Evolutionary conservation across 2,329 filamentous ascomycete genomes (phyloP).

Genomic region (Aspergillus ruber): DNA sequence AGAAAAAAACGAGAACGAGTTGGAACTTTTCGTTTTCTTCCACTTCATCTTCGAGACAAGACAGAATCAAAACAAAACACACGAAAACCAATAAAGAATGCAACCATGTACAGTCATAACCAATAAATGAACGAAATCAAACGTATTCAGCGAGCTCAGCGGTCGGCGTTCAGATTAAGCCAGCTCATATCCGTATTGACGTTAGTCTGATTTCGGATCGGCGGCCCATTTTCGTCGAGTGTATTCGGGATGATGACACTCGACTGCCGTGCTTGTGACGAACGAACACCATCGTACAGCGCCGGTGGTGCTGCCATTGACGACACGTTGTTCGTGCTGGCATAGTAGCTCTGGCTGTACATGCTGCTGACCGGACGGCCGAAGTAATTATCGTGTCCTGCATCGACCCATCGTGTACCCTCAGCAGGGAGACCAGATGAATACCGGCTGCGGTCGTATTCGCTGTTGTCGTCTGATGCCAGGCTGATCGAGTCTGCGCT

Average conservation of each 20-base stretch:
- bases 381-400: conserved; percentile 22
- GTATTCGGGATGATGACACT: conserved; percentile 29
- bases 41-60: too few relatives aligned
- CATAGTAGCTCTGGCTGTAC: conserved; percentile 34
- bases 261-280: conserved; percentile 18
- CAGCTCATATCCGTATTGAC: conserved; percentile 40
- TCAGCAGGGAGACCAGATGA: conserved; percentile 8
- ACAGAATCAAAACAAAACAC: neutral
- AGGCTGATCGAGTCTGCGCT: conserved; percentile 37
- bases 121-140: too few relatives aligned
- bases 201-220: conserved; percentile 7
- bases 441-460: conserved; percentile 21
- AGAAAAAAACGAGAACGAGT: neutral
- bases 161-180: conserved; percentile 34
- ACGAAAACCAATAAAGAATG: neutral
- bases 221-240: conserved; percentile 12
- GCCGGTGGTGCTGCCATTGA: conserved; percentile 7
- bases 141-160: conserved; percentile 6
- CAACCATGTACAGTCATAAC: neutral
- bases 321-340: conserved; percentile 9
- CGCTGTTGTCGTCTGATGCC: conserved; percentile 24
- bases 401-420: neutral
- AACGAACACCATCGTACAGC: conserved; percentile 6
- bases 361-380: conserved; percentile 36
- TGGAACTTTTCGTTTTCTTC: neutral